Conservation (phyloP, 441 rosid genomes). For the Macaranga tanarius region DNA sequence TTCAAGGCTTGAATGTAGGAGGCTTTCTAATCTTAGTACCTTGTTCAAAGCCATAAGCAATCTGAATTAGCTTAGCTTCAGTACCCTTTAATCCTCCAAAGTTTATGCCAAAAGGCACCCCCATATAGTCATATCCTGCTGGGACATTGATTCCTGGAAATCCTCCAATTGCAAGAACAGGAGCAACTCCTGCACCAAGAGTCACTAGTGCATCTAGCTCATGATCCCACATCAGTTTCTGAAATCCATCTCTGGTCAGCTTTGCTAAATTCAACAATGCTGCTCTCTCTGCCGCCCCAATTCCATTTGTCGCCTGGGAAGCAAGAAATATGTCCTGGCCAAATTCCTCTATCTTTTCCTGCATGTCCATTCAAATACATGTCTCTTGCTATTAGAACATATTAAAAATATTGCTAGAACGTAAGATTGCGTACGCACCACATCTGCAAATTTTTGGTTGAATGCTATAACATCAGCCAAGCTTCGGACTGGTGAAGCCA, state of each 20-base stretch:
- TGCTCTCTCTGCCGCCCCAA: conserved; percentile 22
- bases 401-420: too few species aligned
- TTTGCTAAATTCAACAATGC: conserved; percentile 24
- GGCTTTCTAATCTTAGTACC: conserved; percentile 55
- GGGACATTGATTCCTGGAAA: conserved; percentile 42
- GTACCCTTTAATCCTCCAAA: conserved; percentile 57
- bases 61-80: conserved; percentile 64
- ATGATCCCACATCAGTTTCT: conserved; percentile 31
- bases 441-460: conserved; percentile 30
- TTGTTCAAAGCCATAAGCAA: conserved; percentile 66
- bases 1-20: conserved; percentile 36
- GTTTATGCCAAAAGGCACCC: conserved; percentile 54
- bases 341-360: conserved; percentile 33
- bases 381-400: too few species aligned
- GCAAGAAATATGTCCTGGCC: conserved; percentile 31
- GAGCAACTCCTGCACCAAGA: conserved; percentile 12
- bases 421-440: conserved; percentile 23
- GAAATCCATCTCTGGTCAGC: conserved; percentile 26
- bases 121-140: conserved; percentile 34
- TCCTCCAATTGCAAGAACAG: conserved; percentile 40
- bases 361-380: background rate
- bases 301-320: conserved; percentile 35
- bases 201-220: conserved; percentile 34
- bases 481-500: conserved; percentile 38
- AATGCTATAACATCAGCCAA: conserved; percentile 42